Conservation (phyloP, 208 protist genomes). For the Phytomonas serpens region DNA sequence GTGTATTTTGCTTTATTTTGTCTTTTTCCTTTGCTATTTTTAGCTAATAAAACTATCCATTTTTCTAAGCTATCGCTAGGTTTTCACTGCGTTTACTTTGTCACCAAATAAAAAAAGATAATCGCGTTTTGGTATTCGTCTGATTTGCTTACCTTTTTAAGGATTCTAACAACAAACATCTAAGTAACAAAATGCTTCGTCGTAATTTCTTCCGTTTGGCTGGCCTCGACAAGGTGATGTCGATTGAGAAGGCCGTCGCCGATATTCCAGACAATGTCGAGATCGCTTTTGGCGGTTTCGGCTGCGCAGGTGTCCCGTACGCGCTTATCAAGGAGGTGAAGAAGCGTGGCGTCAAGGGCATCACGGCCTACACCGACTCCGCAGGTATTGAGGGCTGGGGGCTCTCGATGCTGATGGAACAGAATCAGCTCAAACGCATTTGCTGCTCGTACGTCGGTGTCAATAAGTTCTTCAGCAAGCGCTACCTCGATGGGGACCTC, state of each 20-base stretch:
- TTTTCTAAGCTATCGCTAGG: background rate
- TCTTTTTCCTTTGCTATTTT: background rate
- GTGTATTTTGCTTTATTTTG: background rate
- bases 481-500: constrained; percentile 93
- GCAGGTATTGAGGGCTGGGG: constrained; percentile 94
- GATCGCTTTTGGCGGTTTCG: constrained; percentile 95
- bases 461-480: constrained; percentile 93
- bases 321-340: constrained; percentile 87
- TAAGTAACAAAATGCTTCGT: constrained; percentile 38
- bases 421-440: constrained; percentile 78
- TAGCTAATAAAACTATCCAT: background rate
- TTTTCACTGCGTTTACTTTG: constrained; percentile 8
- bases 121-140: background rate
- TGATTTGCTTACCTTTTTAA: constrained; percentile 2
- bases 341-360: constrained; percentile 76
- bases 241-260: constrained; percentile 56
- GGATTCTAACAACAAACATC: background rate
- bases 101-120: background rate
- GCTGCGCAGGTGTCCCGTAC: constrained; percentile 93
- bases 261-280: constrained; percentile 59
- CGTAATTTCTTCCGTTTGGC: constrained; percentile 31
- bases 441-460: constrained; percentile 95
- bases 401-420: constrained; percentile 92
- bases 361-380: constrained; percentile 94
- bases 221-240: constrained; percentile 67